Evolutionary conservation across 352 stramenopile species (phyloP).

Genomic region (Globisporangium heterothallicum): DNA sequence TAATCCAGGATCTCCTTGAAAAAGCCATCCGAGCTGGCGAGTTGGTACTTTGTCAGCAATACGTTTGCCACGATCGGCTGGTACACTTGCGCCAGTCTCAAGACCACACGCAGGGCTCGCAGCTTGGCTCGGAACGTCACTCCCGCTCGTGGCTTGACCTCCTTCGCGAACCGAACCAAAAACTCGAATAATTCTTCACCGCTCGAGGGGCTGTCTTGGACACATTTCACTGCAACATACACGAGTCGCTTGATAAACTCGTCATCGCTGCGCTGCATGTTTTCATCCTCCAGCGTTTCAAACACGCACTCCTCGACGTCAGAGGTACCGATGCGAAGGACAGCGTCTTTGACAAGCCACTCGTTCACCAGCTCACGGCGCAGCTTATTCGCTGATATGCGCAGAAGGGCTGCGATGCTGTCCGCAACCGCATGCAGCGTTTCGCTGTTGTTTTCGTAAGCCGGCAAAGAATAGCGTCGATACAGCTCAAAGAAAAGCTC

Average conservation of each 20-base stretch:
- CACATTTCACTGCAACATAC: conserved; percentile 19
- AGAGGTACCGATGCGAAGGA: conserved; percentile 12
- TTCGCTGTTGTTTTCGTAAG: conserved; percentile 21
- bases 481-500: conserved; percentile 45
- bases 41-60: conserved; percentile 18
- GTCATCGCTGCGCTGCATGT: conserved; percentile 24
- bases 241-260: conserved; percentile 26
- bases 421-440: conserved; percentile 25
- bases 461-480: conserved; percentile 29
- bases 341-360: conserved; percentile 45
- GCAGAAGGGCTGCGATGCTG: conserved; percentile 26
- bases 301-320: conserved; percentile 23
- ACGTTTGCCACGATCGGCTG: conserved; percentile 16
- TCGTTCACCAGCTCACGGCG: conserved; percentile 36
- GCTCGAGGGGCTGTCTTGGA: conserved; percentile 15
- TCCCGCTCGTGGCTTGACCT: conserved; percentile 30
- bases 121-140: conserved; percentile 58
- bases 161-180: conserved; percentile 36
- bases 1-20: conserved; percentile 31
- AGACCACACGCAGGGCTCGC: conserved; percentile 32
- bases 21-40: conserved; percentile 13
- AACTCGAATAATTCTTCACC: conserved; percentile 29
- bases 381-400: conserved; percentile 19
- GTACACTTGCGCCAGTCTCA: conserved; percentile 24
- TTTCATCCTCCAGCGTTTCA: conserved; percentile 24